Base-by-base conservation (phyloP, 768 basidiomycete species). In the Collybia nuda region DNA sequence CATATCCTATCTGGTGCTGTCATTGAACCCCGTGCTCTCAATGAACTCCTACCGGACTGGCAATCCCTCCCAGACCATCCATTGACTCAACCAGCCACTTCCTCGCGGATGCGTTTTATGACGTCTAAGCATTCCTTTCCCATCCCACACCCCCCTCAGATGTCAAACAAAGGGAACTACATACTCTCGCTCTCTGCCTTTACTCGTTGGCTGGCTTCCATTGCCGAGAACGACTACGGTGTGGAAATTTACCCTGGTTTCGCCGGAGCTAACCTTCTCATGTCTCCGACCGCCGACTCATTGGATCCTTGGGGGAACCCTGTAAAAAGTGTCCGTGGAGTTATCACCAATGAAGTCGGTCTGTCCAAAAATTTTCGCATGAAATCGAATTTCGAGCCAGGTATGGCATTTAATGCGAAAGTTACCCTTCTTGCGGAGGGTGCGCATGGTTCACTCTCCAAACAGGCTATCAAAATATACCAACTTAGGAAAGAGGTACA, bases 211-310 rank as follows among this genome's bases (percentile, higher is more conserved):
- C 79, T 99, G 1, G 90, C 84, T 2, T 69, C 76, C 47, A 79
- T 97, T 24, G 96, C 96, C 0, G 95, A 98, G 55, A 67, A 74
- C 39, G 75, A 77, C 45, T 76, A 76, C 41, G 96, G 94, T 22
- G 92, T 97, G 23, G 97, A 99, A 66, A 85, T 99, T 21, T 99
- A 98, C 64, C 90, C 97, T 2, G 96, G 97, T 4, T 98, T 98
- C 60, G 93, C 93, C 0, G 97, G 90, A n/a, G 88, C 95, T 0
- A 80, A 84, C 26, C 67, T 97, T 12, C 78, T 98, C 0, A 85
- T 88, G 54, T 77, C 81, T 40, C 75, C 83, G 3, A 80, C 84
- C 52, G 44, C 59, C 7, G 72, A 77, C 47, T 62, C 75, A 5
- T 17, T 48, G 2, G 75, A 77, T 56, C 59, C 70, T 0, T 73